These are phyloP conservation scores for Teunomyces funiuensis DNA, from an alignment of 805 yeast genomes.

Conservation along the genomic window DNA sequence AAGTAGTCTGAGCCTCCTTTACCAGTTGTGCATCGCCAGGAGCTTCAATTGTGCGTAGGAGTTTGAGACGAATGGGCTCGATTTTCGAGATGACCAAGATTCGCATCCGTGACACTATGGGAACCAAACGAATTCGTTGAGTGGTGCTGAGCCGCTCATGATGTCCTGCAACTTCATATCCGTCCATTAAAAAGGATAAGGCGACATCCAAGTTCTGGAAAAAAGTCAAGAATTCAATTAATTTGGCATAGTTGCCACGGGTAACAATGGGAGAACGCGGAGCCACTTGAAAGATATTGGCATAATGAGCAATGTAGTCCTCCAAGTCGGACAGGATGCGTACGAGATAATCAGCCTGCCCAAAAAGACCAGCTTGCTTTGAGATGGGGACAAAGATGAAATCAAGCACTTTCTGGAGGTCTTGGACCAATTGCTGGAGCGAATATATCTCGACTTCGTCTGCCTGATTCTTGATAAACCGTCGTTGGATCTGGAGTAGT, in stretches of 20 bases:
- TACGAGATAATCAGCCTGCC: conserved; percentile 63
- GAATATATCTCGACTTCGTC: conserved; percentile 26
- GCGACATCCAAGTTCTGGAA: conserved; percentile 38
- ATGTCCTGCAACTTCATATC: conserved; percentile 25
- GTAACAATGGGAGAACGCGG: conserved; percentile 8
- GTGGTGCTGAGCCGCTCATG: conserved; percentile 41
- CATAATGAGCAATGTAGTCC: conserved; percentile 51
- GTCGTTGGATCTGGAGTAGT: conserved; percentile 54
- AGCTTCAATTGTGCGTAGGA: conserved; percentile 5
- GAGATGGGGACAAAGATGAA: conserved; percentile 62
- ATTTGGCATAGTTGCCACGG: conserved; percentile 10
- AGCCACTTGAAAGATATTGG: conserved; percentile 13
- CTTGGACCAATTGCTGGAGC: conserved; percentile 38
- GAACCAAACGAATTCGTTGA: conserved; percentile 50
- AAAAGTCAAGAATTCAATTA: conserved; percentile 24
- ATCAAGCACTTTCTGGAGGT: conserved; percentile 49
- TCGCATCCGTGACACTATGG: conserved; percentile 55
- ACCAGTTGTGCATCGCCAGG: neutral
- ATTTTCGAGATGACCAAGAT: conserved; percentile 33
- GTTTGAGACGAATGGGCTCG: conserved; percentile 16
- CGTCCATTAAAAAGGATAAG: conserved; percentile 28
- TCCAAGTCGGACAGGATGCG: conserved; percentile 65
- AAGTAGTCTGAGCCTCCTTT: conserved; percentile 1
- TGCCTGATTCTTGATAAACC: conserved; percentile 43
- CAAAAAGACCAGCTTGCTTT: conserved; percentile 37